Evolutionary conservation across 2,329 filamentous ascomycete species (phyloP), one percentile per base, ranked within the genome.

Genomic region (Hypoxylon sp.): DNA sequence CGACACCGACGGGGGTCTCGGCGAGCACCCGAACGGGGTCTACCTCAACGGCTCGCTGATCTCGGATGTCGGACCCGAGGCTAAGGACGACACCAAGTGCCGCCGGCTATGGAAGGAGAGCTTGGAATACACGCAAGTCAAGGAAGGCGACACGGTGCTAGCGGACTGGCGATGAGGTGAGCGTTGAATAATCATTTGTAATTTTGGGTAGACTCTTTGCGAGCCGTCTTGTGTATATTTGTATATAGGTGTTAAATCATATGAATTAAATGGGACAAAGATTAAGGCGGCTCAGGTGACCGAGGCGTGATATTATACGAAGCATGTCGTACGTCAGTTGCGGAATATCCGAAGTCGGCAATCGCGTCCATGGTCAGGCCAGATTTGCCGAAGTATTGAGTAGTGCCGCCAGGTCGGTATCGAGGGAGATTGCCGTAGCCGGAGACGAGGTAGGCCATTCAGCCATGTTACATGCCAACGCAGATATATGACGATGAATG

Each of bases 1-100:
- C 63, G 72, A 75, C n/a, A 65, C 67, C 57, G 38, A 73, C 53
- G 68, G 62, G 30, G 66, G 62, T 17, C 61, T 75, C 7, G 74
- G 73, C 59, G 64, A 68, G 36, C 21, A 51, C 14, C 65, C 66
- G 14, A 69, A 69, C 55, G 72, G 70, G 1, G 1, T 70, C 43
- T 73, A 72, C 25, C 63, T 73, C 7, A 72, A 73, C 36, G 70
- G 70, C 30, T 45, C 60, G 10, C 59, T 48, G 2, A 14, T 70
- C 36, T 2, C 34, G 23, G 65, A 67, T 4, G 52, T 66, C 5
- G 64, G 72, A 1, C 53, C 68, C 17, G 72, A 73, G 43, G 70
- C 72, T 21, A 68, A 69, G 45, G 70, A 72, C 36, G 63, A 66
- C 36, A 11, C 43, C 2, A 72, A 72, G 52, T 63, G 59, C 34